Conservation (phyloP, 176 grass and related monocot species). For the Hordeum marinum region DNA sequence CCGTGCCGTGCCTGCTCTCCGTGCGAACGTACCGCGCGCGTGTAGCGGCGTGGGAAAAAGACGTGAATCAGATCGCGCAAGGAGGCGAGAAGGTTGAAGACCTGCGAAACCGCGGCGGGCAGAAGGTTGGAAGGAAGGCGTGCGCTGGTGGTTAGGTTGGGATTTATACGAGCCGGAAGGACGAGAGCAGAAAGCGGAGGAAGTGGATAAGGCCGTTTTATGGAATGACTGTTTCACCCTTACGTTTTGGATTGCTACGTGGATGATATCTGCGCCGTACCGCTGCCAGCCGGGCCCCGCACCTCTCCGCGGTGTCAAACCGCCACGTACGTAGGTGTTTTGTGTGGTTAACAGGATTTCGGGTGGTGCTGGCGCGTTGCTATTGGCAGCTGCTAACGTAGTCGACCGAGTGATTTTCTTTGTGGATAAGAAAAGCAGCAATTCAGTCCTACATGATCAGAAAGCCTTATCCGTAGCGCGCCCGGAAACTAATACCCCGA, state of each 20-base stretch:
- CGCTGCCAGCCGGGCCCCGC: not conserved
- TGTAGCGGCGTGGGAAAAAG: not conserved
- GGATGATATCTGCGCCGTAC: not conserved
- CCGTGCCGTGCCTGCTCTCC: not conserved
- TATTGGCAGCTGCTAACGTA: not conserved
- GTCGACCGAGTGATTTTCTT: not conserved
- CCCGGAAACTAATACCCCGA: not conserved
- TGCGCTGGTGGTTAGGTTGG: not conserved
- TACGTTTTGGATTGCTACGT: not conserved
- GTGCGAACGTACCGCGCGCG: not conserved
- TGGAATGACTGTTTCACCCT: not conserved
- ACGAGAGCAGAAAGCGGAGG: not conserved
- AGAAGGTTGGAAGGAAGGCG: not conserved
- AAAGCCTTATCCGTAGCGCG: constrained; percentile 10
- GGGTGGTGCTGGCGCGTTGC: not conserved
- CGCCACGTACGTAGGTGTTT: not conserved
- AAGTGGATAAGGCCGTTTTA: constrained; percentile 34
- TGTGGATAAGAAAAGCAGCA: constrained; percentile 8
- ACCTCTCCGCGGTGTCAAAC: not conserved
- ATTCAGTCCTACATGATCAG: not conserved
- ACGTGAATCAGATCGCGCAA: not conserved
- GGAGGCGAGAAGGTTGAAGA: not conserved
- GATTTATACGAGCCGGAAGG: constrained; percentile 29
- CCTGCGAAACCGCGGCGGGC: not conserved
- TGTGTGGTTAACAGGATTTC: not conserved